A percentile compares a stretch with the other conserved stretches of the same genome.
Conservation (phyloP, 1,284 basidiomycete genomes). For the Agroathelia rolfsii region DNA sequence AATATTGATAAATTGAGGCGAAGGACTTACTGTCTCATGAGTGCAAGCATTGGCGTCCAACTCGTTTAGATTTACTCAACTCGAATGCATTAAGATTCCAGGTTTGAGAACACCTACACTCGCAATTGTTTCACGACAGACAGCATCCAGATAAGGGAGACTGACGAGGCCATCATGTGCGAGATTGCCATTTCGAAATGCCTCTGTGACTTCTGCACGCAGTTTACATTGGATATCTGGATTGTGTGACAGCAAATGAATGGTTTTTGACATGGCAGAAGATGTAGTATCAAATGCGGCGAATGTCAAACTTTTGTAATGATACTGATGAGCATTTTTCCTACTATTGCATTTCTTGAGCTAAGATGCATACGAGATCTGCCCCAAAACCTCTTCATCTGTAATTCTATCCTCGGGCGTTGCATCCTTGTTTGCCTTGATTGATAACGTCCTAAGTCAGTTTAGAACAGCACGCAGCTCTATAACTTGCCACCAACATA, state of each 20-base stretch:
- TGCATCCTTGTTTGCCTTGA: conserved; percentile 18
- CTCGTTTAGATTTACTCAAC: too few relatives aligned
- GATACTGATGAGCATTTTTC: not conserved
- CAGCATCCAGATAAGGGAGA: too few relatives aligned
- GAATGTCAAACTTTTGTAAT: conserved; percentile 18
- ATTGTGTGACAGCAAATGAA: conserved; percentile 19
- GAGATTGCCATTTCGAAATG: conserved; percentile 11
- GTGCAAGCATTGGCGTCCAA: too few relatives aligned
- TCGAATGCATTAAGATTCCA: too few relatives aligned
- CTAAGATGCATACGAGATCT: conserved; percentile 15
- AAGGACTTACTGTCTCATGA: too few relatives aligned
- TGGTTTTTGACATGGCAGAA: conserved; percentile 16
- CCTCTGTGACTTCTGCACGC: conserved; percentile 18
- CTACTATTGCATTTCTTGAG: too few relatives aligned
- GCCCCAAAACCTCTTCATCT: conserved; percentile 17
- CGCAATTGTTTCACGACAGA: too few relatives aligned
- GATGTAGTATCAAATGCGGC: conserved; percentile 23
- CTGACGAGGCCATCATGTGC: conserved; percentile 11
- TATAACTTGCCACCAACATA: conserved; percentile 11
- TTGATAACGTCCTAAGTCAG: conserved; percentile 12
- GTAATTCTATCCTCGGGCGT: conserved; percentile 13
- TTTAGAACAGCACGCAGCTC: not conserved
- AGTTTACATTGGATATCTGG: conserved; percentile 18
- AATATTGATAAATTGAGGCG: too few relatives aligned
- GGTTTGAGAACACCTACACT: too few relatives aligned